Evolutionary conservation across 139 green algal genomes (phyloP).

Genomic region (Closterium sp.): DNA sequence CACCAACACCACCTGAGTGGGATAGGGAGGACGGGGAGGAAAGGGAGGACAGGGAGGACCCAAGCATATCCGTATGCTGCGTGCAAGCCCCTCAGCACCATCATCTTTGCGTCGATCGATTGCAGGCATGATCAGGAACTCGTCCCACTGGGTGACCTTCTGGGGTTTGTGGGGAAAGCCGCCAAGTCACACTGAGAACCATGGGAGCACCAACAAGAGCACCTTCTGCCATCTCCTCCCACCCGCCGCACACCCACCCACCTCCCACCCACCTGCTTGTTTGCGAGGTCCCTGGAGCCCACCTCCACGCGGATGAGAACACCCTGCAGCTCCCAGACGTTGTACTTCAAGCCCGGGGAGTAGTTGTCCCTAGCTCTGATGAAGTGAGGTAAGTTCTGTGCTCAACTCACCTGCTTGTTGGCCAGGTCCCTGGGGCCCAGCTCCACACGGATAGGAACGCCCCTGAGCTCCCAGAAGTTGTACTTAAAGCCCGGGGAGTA

Average conservation of each 20-base stretch:
- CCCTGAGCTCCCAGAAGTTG: constrained; percentile 97
- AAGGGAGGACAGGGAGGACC: not conserved
- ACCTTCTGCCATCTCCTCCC: not conserved
- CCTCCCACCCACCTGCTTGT: constrained; percentile 52
- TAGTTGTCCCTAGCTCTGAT: no score
- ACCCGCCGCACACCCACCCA: not conserved
- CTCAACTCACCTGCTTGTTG: constrained; percentile 99
- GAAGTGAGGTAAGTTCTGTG: no score
- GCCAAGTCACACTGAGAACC: no score
- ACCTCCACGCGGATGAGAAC: constrained; percentile 91
- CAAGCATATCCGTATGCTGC: not conserved
- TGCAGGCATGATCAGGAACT: no score
- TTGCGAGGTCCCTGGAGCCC: constrained; percentile 88
- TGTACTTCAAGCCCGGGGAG: no score
- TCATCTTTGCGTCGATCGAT: no score
- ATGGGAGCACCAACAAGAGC: not conserved
- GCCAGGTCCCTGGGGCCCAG: constrained; percentile 62
- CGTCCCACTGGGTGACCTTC: no score
- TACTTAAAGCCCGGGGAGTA: constrained; percentile 99
- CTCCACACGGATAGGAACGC: constrained; percentile 65
- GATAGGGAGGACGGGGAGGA: not conserved
- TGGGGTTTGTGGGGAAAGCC: no score
- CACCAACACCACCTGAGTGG: constrained; percentile 64
- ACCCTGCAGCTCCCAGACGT: constrained; percentile 81
- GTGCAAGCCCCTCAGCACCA: no score